A percentile compares a stretch with the other conserved stretches of the same genome.
Conservation (phyloP, 192 early-diverging fungal genomes). For the Mortierella alpina region DNA sequence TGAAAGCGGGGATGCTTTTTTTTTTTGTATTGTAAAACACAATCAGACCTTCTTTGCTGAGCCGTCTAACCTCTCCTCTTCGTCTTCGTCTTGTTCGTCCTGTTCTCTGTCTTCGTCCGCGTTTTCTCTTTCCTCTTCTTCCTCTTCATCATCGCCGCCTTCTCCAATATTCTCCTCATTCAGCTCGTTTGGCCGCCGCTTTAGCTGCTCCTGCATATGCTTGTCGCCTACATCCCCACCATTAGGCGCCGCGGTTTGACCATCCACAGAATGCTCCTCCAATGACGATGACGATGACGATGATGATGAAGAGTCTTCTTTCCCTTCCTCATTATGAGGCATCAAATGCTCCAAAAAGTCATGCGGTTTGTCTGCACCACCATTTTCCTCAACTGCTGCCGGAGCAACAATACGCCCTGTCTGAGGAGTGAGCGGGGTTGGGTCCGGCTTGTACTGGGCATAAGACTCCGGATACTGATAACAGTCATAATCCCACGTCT, state of each 20-base stretch:
- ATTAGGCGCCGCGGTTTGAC: no score
- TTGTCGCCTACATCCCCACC: no score
- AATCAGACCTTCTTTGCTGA: no score
- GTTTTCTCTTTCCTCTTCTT: neutral
- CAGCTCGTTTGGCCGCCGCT: neutral
- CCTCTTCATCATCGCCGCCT: constrained; percentile 1
- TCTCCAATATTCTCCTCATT: neutral
- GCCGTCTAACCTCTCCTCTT: neutral
- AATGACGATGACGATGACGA: neutral
- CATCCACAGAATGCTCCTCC: no score
- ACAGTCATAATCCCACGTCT: constrained; percentile 89
- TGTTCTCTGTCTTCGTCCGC: constrained; percentile 8
- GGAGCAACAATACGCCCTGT: constrained; percentile 19
- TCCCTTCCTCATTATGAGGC: constrained; percentile 4
- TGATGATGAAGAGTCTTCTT: neutral
- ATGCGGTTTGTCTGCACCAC: constrained; percentile 23
- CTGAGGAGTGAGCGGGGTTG: neutral
- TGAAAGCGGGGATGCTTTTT: neutral
- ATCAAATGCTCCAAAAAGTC: constrained; percentile 44
- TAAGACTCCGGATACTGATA: constrained; percentile 35
- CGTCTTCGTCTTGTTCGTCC: constrained; percentile 7
- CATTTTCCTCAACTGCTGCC: neutral
- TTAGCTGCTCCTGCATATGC: neutral
- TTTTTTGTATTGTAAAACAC: no score
- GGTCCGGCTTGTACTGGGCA: constrained; percentile 14